Percentiles rank a stretch among this genome's conserved stretches.
Conservation (phyloP, 768 basidiomycete genomes). For the Cantharellus cinnabarinus region DNA sequence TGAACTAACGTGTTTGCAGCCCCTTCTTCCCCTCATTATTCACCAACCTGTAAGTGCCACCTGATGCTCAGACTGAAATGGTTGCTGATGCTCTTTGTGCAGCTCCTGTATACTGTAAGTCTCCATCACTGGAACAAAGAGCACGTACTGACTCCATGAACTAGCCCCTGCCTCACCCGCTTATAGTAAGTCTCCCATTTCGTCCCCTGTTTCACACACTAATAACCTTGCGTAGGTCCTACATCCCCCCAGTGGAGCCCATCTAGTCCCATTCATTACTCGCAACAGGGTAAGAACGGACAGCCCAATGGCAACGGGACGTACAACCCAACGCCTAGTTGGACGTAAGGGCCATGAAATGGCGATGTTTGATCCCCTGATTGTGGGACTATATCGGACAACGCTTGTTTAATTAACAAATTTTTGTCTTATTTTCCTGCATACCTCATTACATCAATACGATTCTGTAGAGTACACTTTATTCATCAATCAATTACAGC, state of each 20-base stretch:
- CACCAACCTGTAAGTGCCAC: conserved; percentile 53
- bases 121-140: neutral
- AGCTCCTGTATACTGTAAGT: conserved; percentile 68
- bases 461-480: neutral
- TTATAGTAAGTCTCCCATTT: conserved; percentile 24
- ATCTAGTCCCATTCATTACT: neutral
- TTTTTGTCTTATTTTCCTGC: neutral
- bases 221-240: neutral
- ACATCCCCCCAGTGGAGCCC: neutral
- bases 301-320: neutral
- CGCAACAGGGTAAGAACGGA: neutral
- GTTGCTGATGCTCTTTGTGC: conserved; percentile 1
- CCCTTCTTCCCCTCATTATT: conserved; percentile 73
- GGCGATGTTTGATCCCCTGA: neutral
- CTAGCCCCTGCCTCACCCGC: conserved; percentile 67
- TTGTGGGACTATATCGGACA: neutral
- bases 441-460: neutral
- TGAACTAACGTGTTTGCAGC: conserved; percentile 24
- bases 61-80: neutral
- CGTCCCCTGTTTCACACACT: neutral
- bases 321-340: neutral
- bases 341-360: neutral
- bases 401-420: neutral
- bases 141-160: conserved; percentile 5
- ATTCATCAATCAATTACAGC: no score